Evolutionary conservation across 2,329 filamentous ascomycete species (phyloP), one percentile per base, ranked within the genome.

Genomic region (Sphaerostilbella broomeana): DNA sequence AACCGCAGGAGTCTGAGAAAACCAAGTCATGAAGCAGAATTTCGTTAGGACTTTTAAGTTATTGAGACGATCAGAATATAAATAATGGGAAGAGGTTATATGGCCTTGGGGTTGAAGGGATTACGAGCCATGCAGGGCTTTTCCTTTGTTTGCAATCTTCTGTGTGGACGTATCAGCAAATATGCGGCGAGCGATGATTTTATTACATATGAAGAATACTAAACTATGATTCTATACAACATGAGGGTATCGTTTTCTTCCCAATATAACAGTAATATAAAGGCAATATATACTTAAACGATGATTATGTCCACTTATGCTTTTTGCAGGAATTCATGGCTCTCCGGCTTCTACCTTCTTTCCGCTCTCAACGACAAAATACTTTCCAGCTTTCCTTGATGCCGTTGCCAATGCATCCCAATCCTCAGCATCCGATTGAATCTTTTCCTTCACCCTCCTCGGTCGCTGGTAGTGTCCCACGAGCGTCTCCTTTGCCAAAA

Each of bases 361-460:
- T 22, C 69, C 70, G 48, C 74, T 80, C 47, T 86, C 76, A 2
- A 92, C 86, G 6, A 90, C 78, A 50, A 94, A 90, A 53, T 81
- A 94, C 48, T 72, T 76, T 11, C 84, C 85, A 4, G 73, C 73
- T 38, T 70, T 86, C 52, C 73, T 77, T 12, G 73, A 68, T 1
- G 86, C 84, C 38, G 73, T 73, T 1, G 70, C 72, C 33, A 92
- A 59, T 1, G 82, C 78, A 64, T 92, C 73, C 77, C 86, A 90
- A 45, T 77, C 65, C 62, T 83, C 78, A 1, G 64, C 69, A 11
- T 69, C 65, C 4, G 55, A 63, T 15, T 72, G 69, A 4, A 61
- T 34, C 31, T 48, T 55, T 20, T 56, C 51, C 44, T 54, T 55
- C 37, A 57, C 47, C 50, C 66, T 59, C 48, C 61, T 59, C 3